A percentile compares a stretch with the other conserved stretches of the same genome.
Conservation (phyloP, 2,329 filamentous ascomycete species). For the Fonsecaea pedrosoi region DNA sequence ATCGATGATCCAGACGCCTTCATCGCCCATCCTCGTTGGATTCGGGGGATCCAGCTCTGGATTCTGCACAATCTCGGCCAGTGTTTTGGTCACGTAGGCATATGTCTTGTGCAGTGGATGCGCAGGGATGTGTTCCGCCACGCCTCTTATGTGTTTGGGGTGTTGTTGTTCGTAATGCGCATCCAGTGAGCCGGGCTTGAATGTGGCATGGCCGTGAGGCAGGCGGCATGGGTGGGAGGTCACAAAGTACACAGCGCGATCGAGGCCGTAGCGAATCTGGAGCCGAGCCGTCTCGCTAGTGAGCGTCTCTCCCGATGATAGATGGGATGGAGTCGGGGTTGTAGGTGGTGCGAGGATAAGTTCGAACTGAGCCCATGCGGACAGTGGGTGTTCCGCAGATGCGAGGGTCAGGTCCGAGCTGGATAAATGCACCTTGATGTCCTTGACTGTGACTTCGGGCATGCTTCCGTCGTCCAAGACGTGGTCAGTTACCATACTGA, state of each 20-base stretch:
- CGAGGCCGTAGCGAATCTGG: conserved; percentile 50
- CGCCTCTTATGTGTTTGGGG: conserved; percentile 24
- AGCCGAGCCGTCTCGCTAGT: neutral
- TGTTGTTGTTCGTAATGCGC: conserved; percentile 26
- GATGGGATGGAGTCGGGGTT: conserved; percentile 40
- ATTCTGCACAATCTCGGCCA: conserved; percentile 30
- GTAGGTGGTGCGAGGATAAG: conserved; percentile 30
- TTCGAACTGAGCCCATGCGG: conserved; percentile 36
- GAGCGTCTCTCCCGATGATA: conserved; percentile 35
- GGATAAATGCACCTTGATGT: conserved; percentile 42
- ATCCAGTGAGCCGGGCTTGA: conserved; percentile 22
- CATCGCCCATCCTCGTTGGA: conserved; percentile 11
- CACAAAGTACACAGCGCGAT: conserved; percentile 61
- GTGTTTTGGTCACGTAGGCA: conserved; percentile 33
- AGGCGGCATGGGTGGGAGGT: conserved; percentile 61
- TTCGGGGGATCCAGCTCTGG: conserved; percentile 27
- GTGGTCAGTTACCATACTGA: conserved; percentile 49
- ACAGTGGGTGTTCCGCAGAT: conserved; percentile 31
- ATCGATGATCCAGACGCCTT: conserved; percentile 36
- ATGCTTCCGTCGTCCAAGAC: conserved; percentile 26
- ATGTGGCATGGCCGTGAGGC: conserved; percentile 46
- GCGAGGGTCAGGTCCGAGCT: conserved; percentile 20
- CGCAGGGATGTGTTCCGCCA: conserved; percentile 36
- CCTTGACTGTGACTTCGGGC: conserved; percentile 34
- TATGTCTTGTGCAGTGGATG: conserved; percentile 39